Percentiles rank a stretch among this genome's conserved stretches.
Conservation (phyloP, 192 early-diverging fungal species). For the Phycomyces blakesleeanus region DNA sequence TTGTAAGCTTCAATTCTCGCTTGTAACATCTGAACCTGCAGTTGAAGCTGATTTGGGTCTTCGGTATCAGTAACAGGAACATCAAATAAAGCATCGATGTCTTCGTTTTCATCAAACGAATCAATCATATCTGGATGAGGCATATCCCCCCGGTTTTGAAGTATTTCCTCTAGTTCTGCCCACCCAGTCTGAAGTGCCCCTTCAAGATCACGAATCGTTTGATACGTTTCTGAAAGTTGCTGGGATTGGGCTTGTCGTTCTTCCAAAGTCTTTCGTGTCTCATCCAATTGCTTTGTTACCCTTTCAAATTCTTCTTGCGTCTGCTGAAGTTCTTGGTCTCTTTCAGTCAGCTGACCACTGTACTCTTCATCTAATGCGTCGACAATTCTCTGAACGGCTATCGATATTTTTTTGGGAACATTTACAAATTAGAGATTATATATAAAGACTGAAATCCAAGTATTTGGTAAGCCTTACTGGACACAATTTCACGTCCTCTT, state of each 20-base stretch:
- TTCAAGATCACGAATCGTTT: conserved; percentile 58
- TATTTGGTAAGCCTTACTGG: conserved; percentile 20
- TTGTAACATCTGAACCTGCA: conserved; percentile 2
- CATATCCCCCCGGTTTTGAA: conserved; percentile 6
- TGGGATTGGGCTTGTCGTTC: conserved; percentile 53
- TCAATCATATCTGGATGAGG: conserved; percentile 11
- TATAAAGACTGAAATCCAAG: background rate
- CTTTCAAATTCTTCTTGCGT: conserved; percentile 53
- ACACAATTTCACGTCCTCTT: conserved; percentile 27
- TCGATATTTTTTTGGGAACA: background rate
- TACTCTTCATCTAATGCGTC: conserved; percentile 70
- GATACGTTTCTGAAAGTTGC: conserved; percentile 51
- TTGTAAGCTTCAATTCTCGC: conserved; percentile 42
- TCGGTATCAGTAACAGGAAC: background rate
- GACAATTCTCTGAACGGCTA: conserved; percentile 67
- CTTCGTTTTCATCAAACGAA: conserved; percentile 9
- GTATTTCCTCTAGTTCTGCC: conserved; percentile 1
- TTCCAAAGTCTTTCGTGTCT: conserved; percentile 51
- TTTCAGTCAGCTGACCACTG: conserved; percentile 52
- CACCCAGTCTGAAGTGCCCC: conserved; percentile 35
- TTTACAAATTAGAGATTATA: background rate
- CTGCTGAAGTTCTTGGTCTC: conserved; percentile 52
- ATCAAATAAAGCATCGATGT: conserved; percentile 16
- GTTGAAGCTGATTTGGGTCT: background rate
- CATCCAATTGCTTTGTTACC: conserved; percentile 52